Evolutionary conservation across 2,329 filamentous ascomycete genomes (phyloP).

Genomic region (Dactylellina drechsleri): DNA sequence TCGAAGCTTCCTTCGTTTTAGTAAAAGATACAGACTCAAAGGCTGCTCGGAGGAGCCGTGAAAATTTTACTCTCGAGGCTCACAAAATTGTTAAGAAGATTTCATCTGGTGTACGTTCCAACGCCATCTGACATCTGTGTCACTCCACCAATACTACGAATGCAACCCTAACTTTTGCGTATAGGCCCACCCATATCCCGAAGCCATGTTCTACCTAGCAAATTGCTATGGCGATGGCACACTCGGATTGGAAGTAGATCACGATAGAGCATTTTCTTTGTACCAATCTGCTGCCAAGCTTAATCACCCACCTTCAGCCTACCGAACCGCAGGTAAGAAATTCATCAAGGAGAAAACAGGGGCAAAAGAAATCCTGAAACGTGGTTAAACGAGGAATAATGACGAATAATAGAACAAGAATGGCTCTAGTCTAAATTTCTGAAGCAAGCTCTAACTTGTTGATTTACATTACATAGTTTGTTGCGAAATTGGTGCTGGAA

Average conservation of each 20-base stretch:
- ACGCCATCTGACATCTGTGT: too few species aligned
- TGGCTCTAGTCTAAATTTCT: neutral
- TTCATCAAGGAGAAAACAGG: neutral
- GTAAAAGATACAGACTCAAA: conserved; percentile 79
- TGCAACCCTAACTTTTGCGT: neutral
- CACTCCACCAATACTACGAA: too few species aligned
- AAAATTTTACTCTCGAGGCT: conserved; percentile 84
- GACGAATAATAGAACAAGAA: neutral
- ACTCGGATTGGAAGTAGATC: conserved; percentile 81
- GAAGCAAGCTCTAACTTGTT: neutral
- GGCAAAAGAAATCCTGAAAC: neutral
- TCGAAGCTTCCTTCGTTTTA: conserved; percentile 83
- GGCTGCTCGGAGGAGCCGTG: conserved; percentile 72
- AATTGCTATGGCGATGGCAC: conserved; percentile 86
- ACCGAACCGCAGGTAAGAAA: conserved; percentile 76
- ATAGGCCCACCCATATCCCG: conserved; percentile 66
- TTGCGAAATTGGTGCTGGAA: conserved; percentile 95
- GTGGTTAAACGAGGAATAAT: too few species aligned
- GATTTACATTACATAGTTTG: conserved; percentile 69
- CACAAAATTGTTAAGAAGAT: conserved; percentile 93
- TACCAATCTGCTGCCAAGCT: conserved; percentile 94
- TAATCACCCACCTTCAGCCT: conserved; percentile 85
- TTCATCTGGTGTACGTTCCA: conserved; percentile 69
- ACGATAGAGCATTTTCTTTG: conserved; percentile 90
- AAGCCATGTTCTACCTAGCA: conserved; percentile 93